These are phyloP conservation scores for Aureobasidium subglaciale DNA, from an alignment of 2,329 filamentous ascomycete species.

Conservation along the genomic window DNA sequence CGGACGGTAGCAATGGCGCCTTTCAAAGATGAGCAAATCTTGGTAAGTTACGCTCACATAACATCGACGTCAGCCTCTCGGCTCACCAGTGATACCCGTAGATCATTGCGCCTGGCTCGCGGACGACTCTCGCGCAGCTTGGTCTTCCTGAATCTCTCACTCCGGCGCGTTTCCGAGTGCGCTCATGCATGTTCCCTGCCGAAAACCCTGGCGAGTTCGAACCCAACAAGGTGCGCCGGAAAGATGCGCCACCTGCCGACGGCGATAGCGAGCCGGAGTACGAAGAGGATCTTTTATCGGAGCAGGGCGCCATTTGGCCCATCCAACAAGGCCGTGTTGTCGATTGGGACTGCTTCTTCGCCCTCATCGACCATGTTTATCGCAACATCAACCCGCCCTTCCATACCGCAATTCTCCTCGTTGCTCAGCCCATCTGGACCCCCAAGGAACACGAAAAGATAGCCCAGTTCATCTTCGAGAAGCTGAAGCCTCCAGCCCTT, in stretches of 20 bases:
- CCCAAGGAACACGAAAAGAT: conserved; percentile 79
- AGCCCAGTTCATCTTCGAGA: conserved; percentile 93
- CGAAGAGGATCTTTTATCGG: conserved; percentile 81
- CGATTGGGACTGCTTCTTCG: conserved; percentile 89
- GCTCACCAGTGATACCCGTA: conserved; percentile 22
- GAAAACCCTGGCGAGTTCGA: conserved; percentile 73
- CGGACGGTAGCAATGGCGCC: conserved; percentile 30
- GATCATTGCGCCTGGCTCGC: conserved; percentile 76
- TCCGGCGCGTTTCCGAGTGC: conserved; percentile 75
- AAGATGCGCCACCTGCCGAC: conserved; percentile 30
- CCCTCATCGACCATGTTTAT: conserved; percentile 87
- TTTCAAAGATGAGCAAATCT: conserved; percentile 41
- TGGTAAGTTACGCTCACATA: conserved; percentile 24
- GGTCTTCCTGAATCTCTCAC: conserved; percentile 87
- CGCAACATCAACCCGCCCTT: conserved; percentile 82
- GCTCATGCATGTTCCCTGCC: conserved; percentile 85
- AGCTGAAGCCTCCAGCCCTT: conserved; percentile 88
- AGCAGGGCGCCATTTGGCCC: conserved; percentile 85
- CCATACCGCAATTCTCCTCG: conserved; percentile 87
- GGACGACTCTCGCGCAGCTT: conserved; percentile 83
- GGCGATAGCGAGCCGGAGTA: conserved; percentile 58
- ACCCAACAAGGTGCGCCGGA: conserved; percentile 66
- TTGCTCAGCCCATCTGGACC: conserved; percentile 86
- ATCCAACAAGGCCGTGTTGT: conserved; percentile 74
- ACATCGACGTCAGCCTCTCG: not conserved